Conservation (phyloP, 2,329 filamentous ascomycete species). For the Nannizziopsis barbatae region DNA sequence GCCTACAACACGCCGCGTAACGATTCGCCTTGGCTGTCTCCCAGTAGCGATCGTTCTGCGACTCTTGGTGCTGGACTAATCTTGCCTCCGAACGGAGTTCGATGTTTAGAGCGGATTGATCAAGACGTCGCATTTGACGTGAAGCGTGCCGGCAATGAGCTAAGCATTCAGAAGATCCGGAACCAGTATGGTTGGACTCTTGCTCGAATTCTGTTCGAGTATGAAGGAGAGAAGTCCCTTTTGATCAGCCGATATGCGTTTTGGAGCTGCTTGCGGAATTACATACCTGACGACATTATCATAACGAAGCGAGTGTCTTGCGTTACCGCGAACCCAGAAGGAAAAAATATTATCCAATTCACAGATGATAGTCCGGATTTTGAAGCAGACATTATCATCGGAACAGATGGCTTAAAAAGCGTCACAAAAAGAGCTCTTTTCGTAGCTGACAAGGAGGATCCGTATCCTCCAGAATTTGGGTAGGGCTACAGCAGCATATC, state of each 20-base stretch:
- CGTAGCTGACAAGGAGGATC: conserved; percentile 22
- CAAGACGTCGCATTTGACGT: conserved; percentile 26
- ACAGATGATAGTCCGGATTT: conserved; percentile 24
- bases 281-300: conserved; percentile 27
- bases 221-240: conserved; percentile 23
- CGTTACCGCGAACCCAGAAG: conserved; percentile 21
- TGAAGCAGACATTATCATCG: conserved; percentile 34
- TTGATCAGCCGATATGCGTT: conserved; percentile 31
- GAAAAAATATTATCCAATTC: conserved; percentile 25
- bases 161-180: conserved; percentile 25
- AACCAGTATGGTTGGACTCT: conserved; percentile 28
- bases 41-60: conserved; percentile 23
- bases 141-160: conserved; percentile 27
- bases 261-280: conserved; percentile 29
- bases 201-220: conserved; percentile 17
- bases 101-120: conserved; percentile 30
- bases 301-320: conserved; percentile 25
- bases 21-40: conserved; percentile 15
- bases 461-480: conserved; percentile 34
- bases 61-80: conserved; percentile 30
- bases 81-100: conserved; percentile 32
- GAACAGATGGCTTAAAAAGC: conserved; percentile 35
- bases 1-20: conserved; percentile 27
- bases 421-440: conserved; percentile 30
- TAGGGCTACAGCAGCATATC: conserved; percentile 16